Evolutionary conservation across 169 alveolate species (phyloP).

Genomic region (Eimeria maxima): DNA sequence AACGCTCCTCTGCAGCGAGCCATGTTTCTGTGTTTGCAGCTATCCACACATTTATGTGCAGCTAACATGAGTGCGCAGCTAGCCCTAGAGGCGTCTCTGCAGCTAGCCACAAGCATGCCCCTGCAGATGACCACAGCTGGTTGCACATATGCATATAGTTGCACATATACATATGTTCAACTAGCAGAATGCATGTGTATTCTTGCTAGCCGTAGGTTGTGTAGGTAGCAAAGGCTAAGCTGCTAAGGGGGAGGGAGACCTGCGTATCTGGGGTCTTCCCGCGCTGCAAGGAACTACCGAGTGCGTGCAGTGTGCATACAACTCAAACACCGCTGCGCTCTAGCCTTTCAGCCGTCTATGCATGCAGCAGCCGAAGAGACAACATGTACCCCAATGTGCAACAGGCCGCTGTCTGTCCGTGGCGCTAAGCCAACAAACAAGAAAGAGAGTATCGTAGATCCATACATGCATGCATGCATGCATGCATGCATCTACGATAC

Average conservation of each 20-base stretch:
- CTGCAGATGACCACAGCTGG: no score
- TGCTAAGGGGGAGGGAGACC: not conserved
- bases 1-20: not conserved
- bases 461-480: no score
- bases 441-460: no score
- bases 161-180: no score
- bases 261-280: no score
- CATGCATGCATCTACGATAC: no score
- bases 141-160: no score
- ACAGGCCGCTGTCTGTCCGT: no score
- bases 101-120: not conserved
- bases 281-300: not conserved
- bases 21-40: not conserved
- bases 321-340: not conserved
- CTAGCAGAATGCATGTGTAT: no score
- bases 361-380: not conserved
- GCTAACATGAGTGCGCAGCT: not conserved
- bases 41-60: not conserved
- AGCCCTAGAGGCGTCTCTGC: not conserved
- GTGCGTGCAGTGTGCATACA: not conserved
- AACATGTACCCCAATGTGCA: no score
- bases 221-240: not conserved
- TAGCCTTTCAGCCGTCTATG: not conserved
- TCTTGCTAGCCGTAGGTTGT: not conserved
- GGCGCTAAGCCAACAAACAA: no score